Conservation (phyloP, 2,329 filamentous ascomycete species). For the Berkeleyomyces basicola region DNA sequence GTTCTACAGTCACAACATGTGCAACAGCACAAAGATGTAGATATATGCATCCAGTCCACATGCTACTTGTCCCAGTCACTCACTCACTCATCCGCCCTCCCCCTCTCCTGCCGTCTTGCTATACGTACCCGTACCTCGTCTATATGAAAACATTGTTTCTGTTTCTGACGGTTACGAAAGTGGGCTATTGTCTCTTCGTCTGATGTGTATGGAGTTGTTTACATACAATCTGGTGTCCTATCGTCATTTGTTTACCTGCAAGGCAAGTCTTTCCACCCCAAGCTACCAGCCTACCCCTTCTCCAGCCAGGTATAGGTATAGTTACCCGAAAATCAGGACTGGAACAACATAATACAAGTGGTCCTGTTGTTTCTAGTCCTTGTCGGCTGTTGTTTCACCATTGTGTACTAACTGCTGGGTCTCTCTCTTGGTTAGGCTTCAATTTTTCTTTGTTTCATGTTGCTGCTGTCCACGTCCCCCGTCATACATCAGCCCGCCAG, state of each 20-base stretch:
- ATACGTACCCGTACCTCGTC: not conserved
- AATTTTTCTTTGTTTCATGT: not conserved
- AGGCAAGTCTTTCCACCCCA: not conserved
- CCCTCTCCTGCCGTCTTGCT: too few relatives aligned
- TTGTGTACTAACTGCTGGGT: not conserved
- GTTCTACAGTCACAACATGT: too few relatives aligned
- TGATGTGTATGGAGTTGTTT: not conserved
- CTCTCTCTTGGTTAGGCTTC: not conserved
- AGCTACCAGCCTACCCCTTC: not conserved
- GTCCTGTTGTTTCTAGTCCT: not conserved
- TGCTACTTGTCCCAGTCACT: too few relatives aligned
- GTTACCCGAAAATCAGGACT: too few relatives aligned
- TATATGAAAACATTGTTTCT: not conserved
- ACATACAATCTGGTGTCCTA: not conserved
- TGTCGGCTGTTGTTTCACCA: conserved; percentile 1
- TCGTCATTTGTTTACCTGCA: conserved; percentile 1
- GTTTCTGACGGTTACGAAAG: not conserved
- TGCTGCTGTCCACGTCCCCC: not conserved
- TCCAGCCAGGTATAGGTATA: not conserved
- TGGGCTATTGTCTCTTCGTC: not conserved
- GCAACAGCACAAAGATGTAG: too few relatives aligned
- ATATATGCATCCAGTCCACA: too few relatives aligned
- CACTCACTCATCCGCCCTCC: too few relatives aligned
- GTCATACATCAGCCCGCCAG: not conserved
- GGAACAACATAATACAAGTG: not conserved